These are phyloP conservation scores for Aspergillus sp. DNA, from an alignment of 2,329 filamentous ascomycete species.

Conservation along the genomic window DNA sequence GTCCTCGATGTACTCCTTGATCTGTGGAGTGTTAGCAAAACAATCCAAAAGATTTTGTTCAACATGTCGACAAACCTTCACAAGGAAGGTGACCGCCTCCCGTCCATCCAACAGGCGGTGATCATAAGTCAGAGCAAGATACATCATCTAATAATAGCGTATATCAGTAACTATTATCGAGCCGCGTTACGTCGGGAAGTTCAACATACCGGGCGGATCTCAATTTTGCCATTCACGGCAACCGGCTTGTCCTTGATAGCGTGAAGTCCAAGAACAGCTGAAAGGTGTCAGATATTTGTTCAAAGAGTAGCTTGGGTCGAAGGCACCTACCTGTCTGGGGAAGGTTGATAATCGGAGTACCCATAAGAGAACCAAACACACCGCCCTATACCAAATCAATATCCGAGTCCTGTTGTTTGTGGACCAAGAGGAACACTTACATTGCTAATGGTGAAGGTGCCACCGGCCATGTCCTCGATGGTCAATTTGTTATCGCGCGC, in stretches of 20 bases:
- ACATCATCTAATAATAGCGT: conserved; percentile 71
- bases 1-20: conserved; percentile 97
- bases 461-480: conserved; percentile 98
- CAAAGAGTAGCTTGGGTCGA: background rate
- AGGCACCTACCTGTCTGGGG: conserved; percentile 64
- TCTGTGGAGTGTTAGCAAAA: conserved; percentile 20
- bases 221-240: conserved; percentile 85
- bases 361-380: conserved; percentile 95
- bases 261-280: conserved; percentile 79
- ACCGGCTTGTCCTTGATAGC: conserved; percentile 93
- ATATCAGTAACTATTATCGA: conserved; percentile 8
- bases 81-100: conserved; percentile 91
- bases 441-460: conserved; percentile 97
- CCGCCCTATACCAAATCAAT: conserved; percentile 51
- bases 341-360: conserved; percentile 96
- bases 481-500: conserved; percentile 94
- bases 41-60: background rate
- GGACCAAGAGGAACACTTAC: conserved; percentile 31
- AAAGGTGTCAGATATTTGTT: conserved; percentile 12
- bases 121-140: conserved; percentile 93
- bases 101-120: conserved; percentile 91
- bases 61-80: conserved; percentile 54
- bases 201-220: conserved; percentile 66
- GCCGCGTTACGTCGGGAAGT: background rate
- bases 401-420: background rate